Base-by-base conservation (phyloP, 805 yeast genomes). In the Candida fluviatilis region DNA sequence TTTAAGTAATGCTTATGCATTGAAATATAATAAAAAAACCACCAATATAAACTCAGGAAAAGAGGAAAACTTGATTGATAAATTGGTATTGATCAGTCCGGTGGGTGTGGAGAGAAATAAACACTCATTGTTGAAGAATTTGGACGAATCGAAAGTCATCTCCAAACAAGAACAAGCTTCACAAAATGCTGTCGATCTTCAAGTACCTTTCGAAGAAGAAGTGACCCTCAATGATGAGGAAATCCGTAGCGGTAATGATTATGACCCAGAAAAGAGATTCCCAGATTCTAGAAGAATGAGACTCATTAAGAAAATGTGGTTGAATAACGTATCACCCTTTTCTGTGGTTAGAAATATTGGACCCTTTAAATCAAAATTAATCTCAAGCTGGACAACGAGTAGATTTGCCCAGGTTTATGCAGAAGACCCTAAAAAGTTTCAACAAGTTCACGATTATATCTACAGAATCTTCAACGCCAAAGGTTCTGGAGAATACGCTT, bases 401-500 rank as follows among this genome's bases (percentile, higher is more conserved):
- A 54, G 72, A 34, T 72, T 55, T 58, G 61, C 57, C 39, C 82
- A 62, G 66, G 67, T 60, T 18, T 60, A 62, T 48, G 42, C 50
- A 24, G 34, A 53, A 24, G 57, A 68, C 43, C 64, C 59, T 2
- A 38, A 49, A 25, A 54, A 56, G 35, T 66, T 58, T 42, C 56
- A 67, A 47, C 62, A 62, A 45, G 51, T 80, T 39, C 84, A 78
- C 50, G 67, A 66, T 38, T 82, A 81, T 50, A 67, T 76, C 17
- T 74, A 78, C 47, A 64, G 76, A 42, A 60, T 69, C 1, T 75
- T 80, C 51, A 68, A 70, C 38, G 76, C 69, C 0, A 71, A 64
- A 40, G 84, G 81, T 0, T 75, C 82, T 18, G 88, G 87, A 0
- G 87, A 81, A 51, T 76, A 64, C 51, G 82, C 81, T 2, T 60